phyloP scores from a whole-genome alignment of 441 rosid species.

The Gossypium trilobum region DNA sequence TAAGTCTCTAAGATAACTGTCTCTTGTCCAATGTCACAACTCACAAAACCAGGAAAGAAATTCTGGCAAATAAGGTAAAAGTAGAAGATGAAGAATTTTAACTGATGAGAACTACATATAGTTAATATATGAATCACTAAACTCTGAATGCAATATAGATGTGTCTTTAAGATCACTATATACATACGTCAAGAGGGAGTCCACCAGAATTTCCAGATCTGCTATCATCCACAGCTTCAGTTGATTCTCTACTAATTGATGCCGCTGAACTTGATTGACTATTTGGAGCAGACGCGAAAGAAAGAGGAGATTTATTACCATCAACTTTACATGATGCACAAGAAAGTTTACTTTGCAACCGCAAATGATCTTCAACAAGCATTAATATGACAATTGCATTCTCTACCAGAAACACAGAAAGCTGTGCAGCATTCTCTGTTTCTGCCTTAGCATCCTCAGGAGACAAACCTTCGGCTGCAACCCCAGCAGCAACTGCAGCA shows the following conservation, averaged over 20 bases:
- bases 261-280: slow-evolving; percentile 37
- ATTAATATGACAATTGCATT: slow-evolving; percentile 96
- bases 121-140: slow-evolving; percentile 4
- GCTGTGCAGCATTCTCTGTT: slow-evolving; percentile 96
- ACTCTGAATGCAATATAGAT: slow-evolving; percentile 3
- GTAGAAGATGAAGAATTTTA: not conserved
- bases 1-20: slow-evolving; percentile 2
- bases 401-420: slow-evolving; percentile 95
- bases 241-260: slow-evolving; percentile 41
- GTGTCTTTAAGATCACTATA: slow-evolving; percentile 19
- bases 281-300: slow-evolving; percentile 55
- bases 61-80: not conserved
- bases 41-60: not conserved
- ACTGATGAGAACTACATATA: not conserved
- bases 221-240: slow-evolving; percentile 52
- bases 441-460: slow-evolving; percentile 82
- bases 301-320: slow-evolving; percentile 67
- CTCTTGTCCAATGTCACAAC: not conserved
- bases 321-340: slow-evolving; percentile 45
- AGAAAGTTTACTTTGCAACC: slow-evolving; percentile 87
- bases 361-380: slow-evolving; percentile 99
- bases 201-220: slow-evolving; percentile 63
- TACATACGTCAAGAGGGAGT: slow-evolving; percentile 82
- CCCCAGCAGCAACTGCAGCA: slow-evolving; percentile 99
- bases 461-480: slow-evolving; percentile 95